Conservation (phyloP, 108 stramenopile genomes). For the Aurantiochytrium sp. region DNA sequence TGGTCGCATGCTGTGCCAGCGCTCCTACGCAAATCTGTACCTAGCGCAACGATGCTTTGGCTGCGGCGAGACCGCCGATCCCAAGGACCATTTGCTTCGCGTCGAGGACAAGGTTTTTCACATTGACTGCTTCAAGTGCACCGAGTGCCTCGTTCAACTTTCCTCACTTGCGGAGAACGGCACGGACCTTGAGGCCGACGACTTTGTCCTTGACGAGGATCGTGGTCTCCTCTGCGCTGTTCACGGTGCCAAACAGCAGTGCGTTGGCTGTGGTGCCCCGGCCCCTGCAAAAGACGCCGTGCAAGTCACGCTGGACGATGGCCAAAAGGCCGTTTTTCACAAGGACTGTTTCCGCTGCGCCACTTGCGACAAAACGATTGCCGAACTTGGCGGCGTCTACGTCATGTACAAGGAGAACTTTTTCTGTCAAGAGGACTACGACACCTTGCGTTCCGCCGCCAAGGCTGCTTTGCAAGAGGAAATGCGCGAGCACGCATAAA, state of each 20-base stretch:
- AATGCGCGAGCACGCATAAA: too few relatives aligned
- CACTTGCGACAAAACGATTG: neutral
- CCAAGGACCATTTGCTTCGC: neutral
- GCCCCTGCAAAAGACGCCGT: neutral
- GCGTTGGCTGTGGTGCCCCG: neutral
- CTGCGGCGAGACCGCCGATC: neutral
- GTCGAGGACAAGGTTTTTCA: neutral
- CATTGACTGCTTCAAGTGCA: conserved; percentile 9
- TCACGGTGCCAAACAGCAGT: neutral
- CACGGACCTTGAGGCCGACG: neutral
- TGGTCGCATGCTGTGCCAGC: neutral
- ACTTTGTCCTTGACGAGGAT: neutral
- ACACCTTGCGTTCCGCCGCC: neutral
- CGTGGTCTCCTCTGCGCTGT: neutral
- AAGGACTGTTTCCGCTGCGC: neutral
- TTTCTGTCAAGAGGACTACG: neutral
- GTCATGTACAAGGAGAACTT: neutral
- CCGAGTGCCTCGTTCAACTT: neutral
- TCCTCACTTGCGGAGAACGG: neutral
- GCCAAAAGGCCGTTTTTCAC: neutral
- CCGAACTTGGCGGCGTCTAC: neutral
- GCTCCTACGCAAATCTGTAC: neutral
- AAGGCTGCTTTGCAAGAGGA: too few relatives aligned
- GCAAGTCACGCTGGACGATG: neutral
- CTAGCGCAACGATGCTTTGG: neutral